A percentile compares a stretch with the other conserved stretches of the same genome.
Conservation (phyloP, 495 filamentous ascomycete genomes). For the Xylaria acuta region DNA sequence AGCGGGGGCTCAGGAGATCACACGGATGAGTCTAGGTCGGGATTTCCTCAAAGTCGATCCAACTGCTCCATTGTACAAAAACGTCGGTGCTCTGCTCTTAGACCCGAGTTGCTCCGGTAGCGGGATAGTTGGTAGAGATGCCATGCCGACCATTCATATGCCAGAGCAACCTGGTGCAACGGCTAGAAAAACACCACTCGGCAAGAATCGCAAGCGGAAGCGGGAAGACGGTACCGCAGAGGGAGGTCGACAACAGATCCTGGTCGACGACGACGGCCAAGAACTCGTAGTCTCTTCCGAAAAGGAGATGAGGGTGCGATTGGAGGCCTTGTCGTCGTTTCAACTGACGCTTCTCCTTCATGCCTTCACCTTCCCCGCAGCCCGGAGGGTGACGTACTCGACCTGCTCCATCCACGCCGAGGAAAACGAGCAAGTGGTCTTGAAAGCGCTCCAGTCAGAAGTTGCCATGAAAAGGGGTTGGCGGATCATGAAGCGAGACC, state of each 20-base stretch:
- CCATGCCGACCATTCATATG: constrained; percentile 66
- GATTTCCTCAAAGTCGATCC: constrained; percentile 85
- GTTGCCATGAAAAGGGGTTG: constrained; percentile 74
- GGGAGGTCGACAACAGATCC: constrained; percentile 40
- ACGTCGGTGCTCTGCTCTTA: constrained; percentile 77
- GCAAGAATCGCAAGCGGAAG: constrained; percentile 48
- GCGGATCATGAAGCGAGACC: constrained; percentile 70
- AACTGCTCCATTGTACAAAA: constrained; percentile 49
- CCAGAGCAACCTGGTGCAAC: constrained; percentile 52
- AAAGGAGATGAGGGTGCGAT: constrained; percentile 57
- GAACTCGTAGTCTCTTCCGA: constrained; percentile 51
- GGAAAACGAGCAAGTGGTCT: constrained; percentile 89
- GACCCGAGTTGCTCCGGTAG: constrained; percentile 96
- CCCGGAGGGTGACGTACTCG: constrained; percentile 80
- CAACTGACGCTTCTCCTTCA: constrained; percentile 80
- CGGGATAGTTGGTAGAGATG: constrained; percentile 88
- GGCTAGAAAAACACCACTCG: constrained; percentile 27
- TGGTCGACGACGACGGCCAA: constrained; percentile 58
- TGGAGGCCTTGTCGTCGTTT: constrained; percentile 75
- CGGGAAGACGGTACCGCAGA: constrained; percentile 39
- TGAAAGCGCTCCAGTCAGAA: constrained; percentile 67
- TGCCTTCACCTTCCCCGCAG: constrained; percentile 82
- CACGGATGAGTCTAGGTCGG: constrained; percentile 69
- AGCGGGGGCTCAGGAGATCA: constrained; percentile 70
- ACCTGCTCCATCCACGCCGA: constrained; percentile 87